These are phyloP conservation scores for Chaetomium fimeti DNA, from an alignment of 495 filamentous ascomycete species.

Conservation along the genomic window DNA sequence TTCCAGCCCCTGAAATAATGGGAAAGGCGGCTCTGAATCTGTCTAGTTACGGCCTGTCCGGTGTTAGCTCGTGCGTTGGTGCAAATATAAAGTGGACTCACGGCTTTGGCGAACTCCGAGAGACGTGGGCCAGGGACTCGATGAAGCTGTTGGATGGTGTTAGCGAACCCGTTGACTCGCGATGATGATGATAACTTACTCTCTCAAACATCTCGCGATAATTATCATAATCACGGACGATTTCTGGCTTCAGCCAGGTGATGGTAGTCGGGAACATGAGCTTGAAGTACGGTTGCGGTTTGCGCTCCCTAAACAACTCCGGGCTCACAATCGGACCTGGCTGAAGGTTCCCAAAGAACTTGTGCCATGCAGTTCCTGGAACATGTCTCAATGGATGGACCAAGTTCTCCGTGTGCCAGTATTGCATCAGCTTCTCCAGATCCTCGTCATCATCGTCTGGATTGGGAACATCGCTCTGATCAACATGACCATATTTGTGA, in stretches of 20 bases:
- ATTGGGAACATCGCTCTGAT: constrained; percentile 4
- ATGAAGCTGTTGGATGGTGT: neutral
- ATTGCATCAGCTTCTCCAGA: neutral
- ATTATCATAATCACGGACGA: constrained; percentile 10
- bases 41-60: neutral
- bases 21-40: neutral
- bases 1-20: constrained; percentile 14
- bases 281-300: constrained; percentile 3
- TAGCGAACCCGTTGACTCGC: neutral
- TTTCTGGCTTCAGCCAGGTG: constrained; percentile 11
- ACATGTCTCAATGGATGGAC: constrained; percentile 21
- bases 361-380: constrained; percentile 26
- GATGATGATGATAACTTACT: constrained; percentile 1
- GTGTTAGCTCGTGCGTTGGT: neutral
- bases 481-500: constrained; percentile 11
- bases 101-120: neutral
- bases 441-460: constrained; percentile 6
- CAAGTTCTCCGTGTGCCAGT: constrained; percentile 18
- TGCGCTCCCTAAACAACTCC: constrained; percentile 13
- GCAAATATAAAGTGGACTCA: neutral
- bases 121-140: constrained; percentile 9
- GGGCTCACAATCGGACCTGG: neutral
- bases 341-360: constrained; percentile 23
- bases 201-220: constrained; percentile 12
- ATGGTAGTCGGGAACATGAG: constrained; percentile 16